These are phyloP conservation scores for Stagonosporopsis rhizophila DNA, from an alignment of 2,329 filamentous ascomycete genomes.

Conservation along the genomic window DNA sequence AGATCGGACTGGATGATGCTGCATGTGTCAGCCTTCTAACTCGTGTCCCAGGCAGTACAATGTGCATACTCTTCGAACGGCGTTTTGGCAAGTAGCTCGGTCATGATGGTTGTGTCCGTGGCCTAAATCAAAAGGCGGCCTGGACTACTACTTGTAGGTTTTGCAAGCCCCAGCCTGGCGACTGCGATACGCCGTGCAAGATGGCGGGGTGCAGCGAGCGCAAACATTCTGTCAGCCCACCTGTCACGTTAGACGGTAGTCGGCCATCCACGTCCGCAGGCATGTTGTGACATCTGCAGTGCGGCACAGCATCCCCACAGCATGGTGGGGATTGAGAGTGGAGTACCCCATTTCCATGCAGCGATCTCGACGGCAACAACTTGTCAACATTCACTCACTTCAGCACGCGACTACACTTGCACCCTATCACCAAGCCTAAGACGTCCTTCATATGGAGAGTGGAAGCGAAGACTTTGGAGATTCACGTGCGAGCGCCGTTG, in stretches of 20 bases:
- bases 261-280: conserved; percentile 1
- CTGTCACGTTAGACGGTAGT: not conserved
- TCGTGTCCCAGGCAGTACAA: not conserved
- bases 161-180: not conserved
- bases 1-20: conserved; percentile 30
- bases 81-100: not conserved
- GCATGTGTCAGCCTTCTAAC: not conserved
- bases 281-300: conserved; percentile 4
- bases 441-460: not conserved
- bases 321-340: not conserved
- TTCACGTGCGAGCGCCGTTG: conserved; percentile 10
- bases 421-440: too few relatives aligned
- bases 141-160: not conserved
- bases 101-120: conserved; percentile 12
- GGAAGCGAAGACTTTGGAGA: not conserved
- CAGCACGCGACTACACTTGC: not conserved
- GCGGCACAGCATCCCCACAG: not conserved
- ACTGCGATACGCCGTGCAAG: not conserved
- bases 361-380: not conserved
- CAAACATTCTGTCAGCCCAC: conserved; percentile 8
- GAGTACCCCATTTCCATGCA: too few relatives aligned
- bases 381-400: not conserved
- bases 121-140: not conserved
- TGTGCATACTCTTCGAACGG: conserved; percentile 22
- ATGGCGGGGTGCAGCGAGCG: conserved; percentile 18